A percentile compares a stretch with the other conserved stretches of the same genome.
These are phyloP conservation scores for Rasamsonia emersonii DNA, from an alignment of 2,329 filamentous ascomycete genomes.

Conservation along the genomic window DNA sequence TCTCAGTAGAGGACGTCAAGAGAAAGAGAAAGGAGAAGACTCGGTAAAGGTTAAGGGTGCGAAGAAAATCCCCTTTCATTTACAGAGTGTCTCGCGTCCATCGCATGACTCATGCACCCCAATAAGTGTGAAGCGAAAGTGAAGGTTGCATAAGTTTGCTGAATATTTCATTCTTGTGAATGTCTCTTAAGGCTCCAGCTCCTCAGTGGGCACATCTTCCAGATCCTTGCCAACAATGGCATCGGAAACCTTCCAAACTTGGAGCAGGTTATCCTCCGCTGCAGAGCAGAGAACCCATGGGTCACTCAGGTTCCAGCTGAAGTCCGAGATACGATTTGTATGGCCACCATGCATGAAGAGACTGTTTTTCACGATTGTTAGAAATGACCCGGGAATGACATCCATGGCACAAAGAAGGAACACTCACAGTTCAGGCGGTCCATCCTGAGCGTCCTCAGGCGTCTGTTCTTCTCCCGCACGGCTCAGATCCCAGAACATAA, in stretches of 20 bases:
- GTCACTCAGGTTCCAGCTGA: slow-evolving; percentile 95
- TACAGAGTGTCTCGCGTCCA: too few species aligned
- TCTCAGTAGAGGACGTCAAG: too few species aligned
- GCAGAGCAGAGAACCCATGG: slow-evolving; percentile 95
- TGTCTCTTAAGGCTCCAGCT: slow-evolving; percentile 51
- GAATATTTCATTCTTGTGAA: too few species aligned
- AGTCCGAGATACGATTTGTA: slow-evolving; percentile 93
- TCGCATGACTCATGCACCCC: too few species aligned
- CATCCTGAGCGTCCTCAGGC: slow-evolving; percentile 90
- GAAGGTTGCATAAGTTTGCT: too few species aligned
- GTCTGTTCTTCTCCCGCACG: slow-evolving; percentile 89
- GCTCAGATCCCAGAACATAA: slow-evolving; percentile 95
- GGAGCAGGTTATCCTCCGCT: slow-evolving; percentile 91
- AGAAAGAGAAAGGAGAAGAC: too few species aligned
- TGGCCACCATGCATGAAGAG: slow-evolving; percentile 99
- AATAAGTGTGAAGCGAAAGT: too few species aligned
- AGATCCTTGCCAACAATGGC: slow-evolving; percentile 72
- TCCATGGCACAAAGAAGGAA: slow-evolving; percentile 5
- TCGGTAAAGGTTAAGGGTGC: too few species aligned
- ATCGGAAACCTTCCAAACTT: slow-evolving; percentile 85
- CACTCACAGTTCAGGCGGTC: slow-evolving; percentile 82
- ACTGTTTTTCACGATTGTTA: too few species aligned
- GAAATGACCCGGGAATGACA: too few species aligned
- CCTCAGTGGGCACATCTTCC: slow-evolving; percentile 65
- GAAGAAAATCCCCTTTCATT: too few species aligned